Evolutionary conservation across 441 rosid species (phyloP), one percentile per base, ranked within the genome.

Genomic region (Erysimum pusillum): DNA sequence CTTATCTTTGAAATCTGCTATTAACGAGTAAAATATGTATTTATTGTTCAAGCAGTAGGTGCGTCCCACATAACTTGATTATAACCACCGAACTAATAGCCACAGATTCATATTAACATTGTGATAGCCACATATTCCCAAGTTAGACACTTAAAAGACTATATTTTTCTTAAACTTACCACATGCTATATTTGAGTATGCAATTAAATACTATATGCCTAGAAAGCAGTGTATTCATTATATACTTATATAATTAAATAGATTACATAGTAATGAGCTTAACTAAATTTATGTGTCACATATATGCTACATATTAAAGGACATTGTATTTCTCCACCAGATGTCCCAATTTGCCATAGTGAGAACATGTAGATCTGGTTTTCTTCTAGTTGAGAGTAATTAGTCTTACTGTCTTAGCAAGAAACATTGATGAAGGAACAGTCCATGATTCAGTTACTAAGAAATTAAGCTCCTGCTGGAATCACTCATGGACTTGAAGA

Each of bases 41-140:
- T 34, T 46, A 70, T 34, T 34, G 46, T 56, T 70, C 66, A 45
- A 17, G n/a, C 18, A 70, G 58, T 70, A 58, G 36, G 66, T 70
- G 65, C 11, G 22, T 34, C 66, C 63, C 45, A 45, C n/a, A 45
- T 45, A 17, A 44, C 4, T 70, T 58, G 65, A 32, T 58, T 13
- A 32, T 14, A 54, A 54, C 60, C 17, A 54, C 60, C 57, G 0
- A 22, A 52, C 41, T 34, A 35, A 35, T 45, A 59, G 36, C 48
- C 58, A 20, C 17, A 54, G 7, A 58, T 14, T 70, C 48, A 59
- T 59, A 35, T 46, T 14, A 59, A 31, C 67, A 35, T 46, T 46
- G 38, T 22, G 11, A 31, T 62, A 38, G 60, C 61, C 76, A 49
- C 60, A 72, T 18, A 35, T 25, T 61, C 61, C 17, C 61, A 61